Base-by-base conservation (phyloP, 352 stramenopile species). In the Phytophthora fragariaefolia region DNA sequence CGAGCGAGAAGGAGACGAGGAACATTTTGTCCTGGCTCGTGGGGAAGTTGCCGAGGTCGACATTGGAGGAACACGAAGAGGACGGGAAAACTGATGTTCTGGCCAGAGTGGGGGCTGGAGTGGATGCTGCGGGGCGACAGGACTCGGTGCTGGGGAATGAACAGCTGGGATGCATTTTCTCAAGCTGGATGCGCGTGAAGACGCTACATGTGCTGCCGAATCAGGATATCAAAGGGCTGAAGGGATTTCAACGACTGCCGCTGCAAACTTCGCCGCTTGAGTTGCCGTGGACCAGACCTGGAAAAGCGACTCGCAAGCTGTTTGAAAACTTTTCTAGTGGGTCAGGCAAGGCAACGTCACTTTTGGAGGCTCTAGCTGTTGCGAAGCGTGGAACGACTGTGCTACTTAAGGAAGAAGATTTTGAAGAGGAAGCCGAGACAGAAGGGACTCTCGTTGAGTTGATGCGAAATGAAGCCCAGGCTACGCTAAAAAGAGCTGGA, bases 1-100 rank as follows among this genome's bases (percentile, higher is more conserved):
- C 90, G 17, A 93, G 62, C 17, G 90, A 94, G 71, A 89, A 89
- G 54, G 83, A 94, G 47, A 93, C 90, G 52, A 79, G 84, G 10
- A 79, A 72, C 7, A 89, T 97, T 45, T 65, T 97, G 32, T 87
- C 85, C 34, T 97, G 83, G 83, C 62, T 97, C 4, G 82, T 97
- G 15, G 74, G 86, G 27, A 93, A 92, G 54, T 40, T 97, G 8
- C 87, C 89, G 24, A 78, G 71, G 9, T 67, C 63, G 2, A 61
- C 55, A 12, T 10, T 54, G 13, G 71, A 73, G 24, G 68, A 63
- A 53, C 62, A 79, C n/a, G 70, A 79, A 6, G 49, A 77, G 1
- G 50, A 61, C 18, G 55, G n/a, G 2, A 62, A 71, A 63, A 45
- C 0, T 18, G 49, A 63, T 38, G 22, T 30, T 54, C 50, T 65